Evolutionary conservation across 371 early-diverging fungal genomes (phyloP), one percentile per base, ranked within the genome.

Genomic region (Syncephalastrum monosporum): DNA sequence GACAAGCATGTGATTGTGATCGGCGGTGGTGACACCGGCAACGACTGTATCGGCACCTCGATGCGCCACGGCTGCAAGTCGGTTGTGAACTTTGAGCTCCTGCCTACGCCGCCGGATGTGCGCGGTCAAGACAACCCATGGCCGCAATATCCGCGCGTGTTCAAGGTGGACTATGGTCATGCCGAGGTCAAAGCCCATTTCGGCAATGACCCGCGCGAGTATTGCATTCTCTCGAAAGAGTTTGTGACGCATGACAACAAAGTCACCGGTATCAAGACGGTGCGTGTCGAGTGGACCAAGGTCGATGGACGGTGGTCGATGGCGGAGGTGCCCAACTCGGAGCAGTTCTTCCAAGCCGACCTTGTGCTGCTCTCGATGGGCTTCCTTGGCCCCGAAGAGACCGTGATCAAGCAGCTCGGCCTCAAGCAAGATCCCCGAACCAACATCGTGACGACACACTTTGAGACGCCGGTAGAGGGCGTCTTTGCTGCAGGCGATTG

Each of bases 21-120:
- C 79, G 98, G 98, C 74, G 98, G 95, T 64, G 98, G 98, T 59
- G 98, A 96, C 70, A 98, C 98, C 13, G 97, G 95, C 64, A 92
- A 90, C 63, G 98, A 98, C 66, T 96, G 97, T 74, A 93, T 95
- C 52, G 98, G 89, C 54, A 96, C 98, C 13, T 86, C 96, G 14
- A 74, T 94, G 19, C 91, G 97, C 56, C 96, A 95, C 59, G 94
- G 94, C 42, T 96, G 96, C 33, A 86, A 82, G 57, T 88, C 89
- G 47, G 87, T 98, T 29, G 83, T 87, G 65, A 97, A 97, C 86
- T 98, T 98, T 86, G 97, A 98, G 69, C 79, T 98, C 56, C 75
- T 97, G 46, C 97, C 97, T 8, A 89, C 90, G 69, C 96, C 97
- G 41, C 93, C 97, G 21, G 72, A 69, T 1, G 70, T 72, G 19